Evolutionary conservation across 495 filamentous ascomycete genomes (phyloP).

Genomic region (Aspergillus sparsus): DNA sequence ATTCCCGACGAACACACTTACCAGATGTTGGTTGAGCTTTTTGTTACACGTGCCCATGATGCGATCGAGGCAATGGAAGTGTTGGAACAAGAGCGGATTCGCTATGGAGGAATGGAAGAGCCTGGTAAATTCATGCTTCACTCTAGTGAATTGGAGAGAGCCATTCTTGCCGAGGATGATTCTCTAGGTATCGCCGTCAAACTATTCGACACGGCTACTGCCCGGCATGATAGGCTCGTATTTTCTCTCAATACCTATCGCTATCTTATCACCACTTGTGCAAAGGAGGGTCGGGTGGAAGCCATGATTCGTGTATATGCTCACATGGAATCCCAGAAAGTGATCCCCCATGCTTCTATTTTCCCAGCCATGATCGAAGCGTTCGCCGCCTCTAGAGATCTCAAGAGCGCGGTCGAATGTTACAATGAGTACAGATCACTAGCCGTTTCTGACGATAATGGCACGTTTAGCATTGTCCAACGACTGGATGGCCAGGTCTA

Average conservation of each 20-base stretch:
- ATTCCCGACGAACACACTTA: slow-evolving; percentile 82
- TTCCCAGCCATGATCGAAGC: slow-evolving; percentile 92
- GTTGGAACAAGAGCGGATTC: slow-evolving; percentile 71
- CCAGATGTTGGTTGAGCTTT: slow-evolving; percentile 76
- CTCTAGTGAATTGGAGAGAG: slow-evolving; percentile 79
- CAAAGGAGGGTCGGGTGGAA: slow-evolving; percentile 69
- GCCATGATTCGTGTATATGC: slow-evolving; percentile 88
- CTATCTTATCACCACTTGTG: slow-evolving; percentile 80
- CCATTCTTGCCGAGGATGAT: slow-evolving; percentile 81
- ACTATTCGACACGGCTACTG: slow-evolving; percentile 74
- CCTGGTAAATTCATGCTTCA: slow-evolving; percentile 85
- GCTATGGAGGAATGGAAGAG: slow-evolving; percentile 85
- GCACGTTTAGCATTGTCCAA: slow-evolving; percentile 66
- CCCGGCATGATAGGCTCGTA: slow-evolving; percentile 49
- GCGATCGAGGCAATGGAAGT: slow-evolving; percentile 65
- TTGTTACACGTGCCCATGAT: slow-evolving; percentile 76
- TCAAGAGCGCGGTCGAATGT: slow-evolving; percentile 87
- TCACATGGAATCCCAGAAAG: slow-evolving; percentile 79
- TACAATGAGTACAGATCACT: slow-evolving; percentile 90
- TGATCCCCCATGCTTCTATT: slow-evolving; percentile 72
- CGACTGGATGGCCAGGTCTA: slow-evolving; percentile 84
- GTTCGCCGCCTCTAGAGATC: slow-evolving; percentile 76
- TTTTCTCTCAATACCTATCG: slow-evolving; percentile 77
- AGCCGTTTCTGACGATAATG: slow-evolving; percentile 77
- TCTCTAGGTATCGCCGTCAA: slow-evolving; percentile 79